Conservation (phyloP, 148 eudicot genomes). For the Talinum fruticosum region DNA sequence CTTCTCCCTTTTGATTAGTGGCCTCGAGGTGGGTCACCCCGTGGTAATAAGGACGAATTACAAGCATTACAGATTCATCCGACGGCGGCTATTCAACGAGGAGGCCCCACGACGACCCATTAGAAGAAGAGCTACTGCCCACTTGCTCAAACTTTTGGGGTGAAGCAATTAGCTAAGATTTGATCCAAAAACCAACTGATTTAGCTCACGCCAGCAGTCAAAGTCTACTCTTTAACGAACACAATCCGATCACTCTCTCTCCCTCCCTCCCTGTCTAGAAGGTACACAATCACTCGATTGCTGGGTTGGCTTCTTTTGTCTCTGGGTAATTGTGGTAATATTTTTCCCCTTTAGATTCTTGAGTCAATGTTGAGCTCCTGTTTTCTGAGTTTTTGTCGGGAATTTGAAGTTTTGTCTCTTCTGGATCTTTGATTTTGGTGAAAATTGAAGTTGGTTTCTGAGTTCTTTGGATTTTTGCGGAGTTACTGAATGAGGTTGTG, state of each 20-base stretch:
- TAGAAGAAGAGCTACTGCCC: neutral
- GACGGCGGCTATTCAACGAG: constrained; percentile 19
- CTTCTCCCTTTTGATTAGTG: neutral
- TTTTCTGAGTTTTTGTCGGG: neutral
- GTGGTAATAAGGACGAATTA: neutral
- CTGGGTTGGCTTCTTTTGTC: neutral
- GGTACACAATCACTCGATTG: constrained; percentile 1
- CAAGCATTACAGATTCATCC: neutral
- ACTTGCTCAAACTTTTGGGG: neutral
- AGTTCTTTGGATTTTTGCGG: neutral
- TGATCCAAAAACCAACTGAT: constrained; percentile 9
- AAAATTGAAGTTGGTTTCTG: constrained; percentile 1
- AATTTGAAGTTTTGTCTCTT: constrained; percentile 18
- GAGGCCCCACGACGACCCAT: neutral
- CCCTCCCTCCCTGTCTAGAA: neutral
- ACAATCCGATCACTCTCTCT: neutral
- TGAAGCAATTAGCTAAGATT: neutral
- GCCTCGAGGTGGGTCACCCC: constrained; percentile 9
- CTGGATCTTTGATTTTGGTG: constrained; percentile 21
- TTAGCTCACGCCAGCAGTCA: constrained; percentile 20
- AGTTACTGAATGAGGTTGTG: neutral
- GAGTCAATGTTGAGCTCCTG: neutral
- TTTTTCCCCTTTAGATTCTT: neutral
- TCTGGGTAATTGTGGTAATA: constrained; percentile 19
- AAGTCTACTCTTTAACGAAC: constrained; percentile 13